These are phyloP conservation scores for Aureobasidium zeae DNA, from an alignment of 2,329 filamentous ascomycete genomes.

Conservation along the genomic window DNA sequence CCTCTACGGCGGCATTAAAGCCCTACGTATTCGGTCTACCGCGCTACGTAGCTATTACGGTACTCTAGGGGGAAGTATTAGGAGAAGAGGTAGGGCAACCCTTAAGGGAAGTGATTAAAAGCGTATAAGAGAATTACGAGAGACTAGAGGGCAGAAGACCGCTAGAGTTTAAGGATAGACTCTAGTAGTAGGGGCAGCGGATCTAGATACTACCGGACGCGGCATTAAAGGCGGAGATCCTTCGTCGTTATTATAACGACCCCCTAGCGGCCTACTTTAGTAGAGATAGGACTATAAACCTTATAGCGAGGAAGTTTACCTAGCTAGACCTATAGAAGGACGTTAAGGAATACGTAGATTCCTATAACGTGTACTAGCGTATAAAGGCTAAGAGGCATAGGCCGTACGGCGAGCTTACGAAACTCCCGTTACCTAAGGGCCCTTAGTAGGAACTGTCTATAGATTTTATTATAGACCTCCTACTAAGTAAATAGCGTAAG, in stretches of 20 bases:
- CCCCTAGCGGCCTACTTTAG: not conserved
- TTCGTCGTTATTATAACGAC: conserved; percentile 1
- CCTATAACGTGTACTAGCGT: too few species aligned
- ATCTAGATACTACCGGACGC: not conserved
- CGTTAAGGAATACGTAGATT: too few species aligned
- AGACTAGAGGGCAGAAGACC: too few species aligned
- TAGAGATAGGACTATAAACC: not conserved
- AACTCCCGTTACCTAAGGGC: not conserved
- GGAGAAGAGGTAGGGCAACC: not conserved
- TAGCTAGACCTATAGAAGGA: too few species aligned
- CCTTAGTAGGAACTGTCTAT: too few species aligned
- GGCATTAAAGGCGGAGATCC: not conserved
- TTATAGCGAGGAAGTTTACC: too few species aligned
- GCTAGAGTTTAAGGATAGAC: not conserved
- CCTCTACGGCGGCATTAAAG: not conserved
- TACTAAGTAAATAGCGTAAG: too few species aligned
- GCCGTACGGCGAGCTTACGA: not conserved
- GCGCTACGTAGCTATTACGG: too few species aligned
- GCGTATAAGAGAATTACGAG: not conserved
- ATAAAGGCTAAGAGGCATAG: not conserved
- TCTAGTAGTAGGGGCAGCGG: not conserved
- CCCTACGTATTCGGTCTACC: not conserved
- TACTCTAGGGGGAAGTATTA: too few species aligned
- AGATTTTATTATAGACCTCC: too few species aligned
- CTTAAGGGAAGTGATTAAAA: not conserved